Evolutionary conservation across 768 basidiomycete species (phyloP).

Genomic region (Leccinum olivaceopallidum): DNA sequence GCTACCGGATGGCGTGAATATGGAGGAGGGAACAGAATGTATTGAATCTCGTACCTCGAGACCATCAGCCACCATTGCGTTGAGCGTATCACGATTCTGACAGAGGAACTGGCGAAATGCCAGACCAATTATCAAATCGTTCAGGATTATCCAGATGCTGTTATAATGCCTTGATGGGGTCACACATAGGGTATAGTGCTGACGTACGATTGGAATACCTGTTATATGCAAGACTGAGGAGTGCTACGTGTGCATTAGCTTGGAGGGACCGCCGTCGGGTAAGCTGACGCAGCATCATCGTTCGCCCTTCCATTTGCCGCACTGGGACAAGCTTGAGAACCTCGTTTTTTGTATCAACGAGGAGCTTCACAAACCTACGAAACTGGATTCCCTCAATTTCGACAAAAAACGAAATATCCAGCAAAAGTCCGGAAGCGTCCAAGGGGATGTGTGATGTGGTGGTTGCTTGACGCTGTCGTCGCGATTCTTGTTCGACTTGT

Average conservation of each 20-base stretch:
- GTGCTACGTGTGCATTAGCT: constrained; percentile 33
- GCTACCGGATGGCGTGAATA: constrained; percentile 14
- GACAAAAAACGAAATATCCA: constrained; percentile 5
- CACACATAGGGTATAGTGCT: background rate
- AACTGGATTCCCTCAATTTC: constrained; percentile 24
- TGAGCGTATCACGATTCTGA: constrained; percentile 59
- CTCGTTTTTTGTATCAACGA: background rate
- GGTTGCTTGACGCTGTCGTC: constrained; percentile 8
- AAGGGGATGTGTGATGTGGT: background rate
- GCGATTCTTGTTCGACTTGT: background rate
- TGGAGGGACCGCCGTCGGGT: constrained; percentile 39
- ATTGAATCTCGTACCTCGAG: constrained; percentile 40
- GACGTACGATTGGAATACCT: constrained; percentile 42
- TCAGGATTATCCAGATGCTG: constrained; percentile 85
- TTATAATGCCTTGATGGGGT: constrained; percentile 74
- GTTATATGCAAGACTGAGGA: constrained; percentile 63
- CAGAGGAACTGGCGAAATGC: constrained; percentile 70
- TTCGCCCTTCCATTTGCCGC: constrained; percentile 61
- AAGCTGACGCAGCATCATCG: constrained; percentile 43
- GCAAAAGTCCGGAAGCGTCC: background rate
- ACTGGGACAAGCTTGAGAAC: constrained; percentile 35
- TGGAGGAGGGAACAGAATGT: background rate
- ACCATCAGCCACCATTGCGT: constrained; percentile 34
- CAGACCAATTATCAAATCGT: constrained; percentile 85
- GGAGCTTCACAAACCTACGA: constrained; percentile 22